Conservation (phyloP, 768 basidiomycete genomes). For the Hygrophorus pudorinus region DNA sequence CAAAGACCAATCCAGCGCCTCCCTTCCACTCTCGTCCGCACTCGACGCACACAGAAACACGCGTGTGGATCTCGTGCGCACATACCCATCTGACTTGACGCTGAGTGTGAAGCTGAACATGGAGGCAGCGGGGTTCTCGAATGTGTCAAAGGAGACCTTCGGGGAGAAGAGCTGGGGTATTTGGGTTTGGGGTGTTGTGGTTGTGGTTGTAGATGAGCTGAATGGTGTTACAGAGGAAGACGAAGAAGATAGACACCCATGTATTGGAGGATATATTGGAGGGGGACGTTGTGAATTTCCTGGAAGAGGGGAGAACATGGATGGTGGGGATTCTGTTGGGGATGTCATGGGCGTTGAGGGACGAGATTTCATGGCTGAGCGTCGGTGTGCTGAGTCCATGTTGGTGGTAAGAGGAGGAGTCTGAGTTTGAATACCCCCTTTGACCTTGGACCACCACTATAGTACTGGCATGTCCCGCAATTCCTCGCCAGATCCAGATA, state of each 20-base stretch:
- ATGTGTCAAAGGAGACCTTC: constrained; percentile 82
- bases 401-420: not conserved
- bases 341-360: too few species aligned
- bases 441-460: not conserved
- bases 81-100: constrained; percentile 78
- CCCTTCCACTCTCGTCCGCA: constrained; percentile 76
- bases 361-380: too few species aligned
- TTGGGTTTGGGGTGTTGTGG: constrained; percentile 9
- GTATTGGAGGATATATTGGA: too few species aligned
- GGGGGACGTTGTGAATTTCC: too few species aligned
- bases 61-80: constrained; percentile 63
- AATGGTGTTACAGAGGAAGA: not conserved
- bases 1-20: constrained; percentile 91
- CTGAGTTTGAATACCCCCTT: constrained; percentile 1
- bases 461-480: not conserved
- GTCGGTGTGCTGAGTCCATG: too few species aligned
- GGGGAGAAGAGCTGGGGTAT: constrained; percentile 36
- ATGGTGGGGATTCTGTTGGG: too few species aligned
- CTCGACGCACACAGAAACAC: constrained; percentile 88
- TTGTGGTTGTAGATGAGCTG: not conserved
- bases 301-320: too few species aligned
- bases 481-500: not conserved
- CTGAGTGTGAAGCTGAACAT: constrained; percentile 87
- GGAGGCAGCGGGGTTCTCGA: constrained; percentile 68
- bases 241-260: too few species aligned